Evolutionary conservation across 345 rosid species (phyloP).

Genomic region (Hypericum androsaemum): DNA sequence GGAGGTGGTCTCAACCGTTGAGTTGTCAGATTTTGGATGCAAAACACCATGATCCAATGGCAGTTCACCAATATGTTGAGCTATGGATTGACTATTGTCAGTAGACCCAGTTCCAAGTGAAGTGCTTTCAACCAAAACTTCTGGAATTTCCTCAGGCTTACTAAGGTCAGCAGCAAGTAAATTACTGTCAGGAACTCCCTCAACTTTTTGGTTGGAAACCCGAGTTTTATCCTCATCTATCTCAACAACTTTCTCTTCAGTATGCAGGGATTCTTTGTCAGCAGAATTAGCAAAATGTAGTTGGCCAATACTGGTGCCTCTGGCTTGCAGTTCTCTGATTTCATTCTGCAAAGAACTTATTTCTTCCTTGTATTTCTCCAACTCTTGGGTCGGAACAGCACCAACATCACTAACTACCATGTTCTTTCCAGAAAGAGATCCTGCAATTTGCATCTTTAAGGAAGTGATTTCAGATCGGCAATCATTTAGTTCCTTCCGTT

Average conservation of each 20-base stretch:
- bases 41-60: slow-evolving; percentile 26
- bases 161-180: slow-evolving; percentile 14
- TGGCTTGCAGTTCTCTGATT: slow-evolving; percentile 40
- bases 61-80: slow-evolving; percentile 36
- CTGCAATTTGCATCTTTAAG: slow-evolving; percentile 86
- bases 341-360: slow-evolving; percentile 46
- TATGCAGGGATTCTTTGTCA: slow-evolving; percentile 32
- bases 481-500: slow-evolving; percentile 69
- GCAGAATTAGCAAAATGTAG: slow-evolving; percentile 26
- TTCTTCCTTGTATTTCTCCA: slow-evolving; percentile 51
- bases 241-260: slow-evolving; percentile 56
- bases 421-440: slow-evolving; percentile 48
- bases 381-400: slow-evolving; percentile 39
- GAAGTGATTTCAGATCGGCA: slow-evolving; percentile 89
- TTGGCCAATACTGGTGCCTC: slow-evolving; percentile 11
- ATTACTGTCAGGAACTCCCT: slow-evolving; percentile 18
- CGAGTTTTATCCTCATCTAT: slow-evolving; percentile 51
- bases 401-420: slow-evolving; percentile 34
- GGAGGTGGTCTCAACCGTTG: slow-evolving; percentile 31
- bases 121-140: slow-evolving; percentile 22
- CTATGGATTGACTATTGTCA: slow-evolving; percentile 23
- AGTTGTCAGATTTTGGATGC: slow-evolving; percentile 30
- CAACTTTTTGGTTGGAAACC: slow-evolving; percentile 29
- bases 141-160: slow-evolving; percentile 27
- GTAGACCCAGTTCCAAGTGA: slow-evolving; percentile 25